Base-by-base conservation (phyloP, 257 asterid genomes). In the Ligustrum vulgare region DNA sequence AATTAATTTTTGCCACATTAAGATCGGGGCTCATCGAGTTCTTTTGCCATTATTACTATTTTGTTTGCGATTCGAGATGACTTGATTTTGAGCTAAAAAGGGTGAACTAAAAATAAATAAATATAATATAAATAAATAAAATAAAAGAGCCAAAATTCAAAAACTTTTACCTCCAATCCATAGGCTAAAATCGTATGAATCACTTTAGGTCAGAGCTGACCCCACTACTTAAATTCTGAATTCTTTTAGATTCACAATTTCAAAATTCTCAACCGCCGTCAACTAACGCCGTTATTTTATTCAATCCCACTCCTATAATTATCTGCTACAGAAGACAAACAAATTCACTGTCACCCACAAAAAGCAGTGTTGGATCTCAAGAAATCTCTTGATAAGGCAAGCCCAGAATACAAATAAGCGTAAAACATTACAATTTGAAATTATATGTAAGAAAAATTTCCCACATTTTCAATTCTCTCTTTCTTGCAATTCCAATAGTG, bases 271-370 rank as follows among this genome's bases (percentile, higher is more conserved):
- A 68, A 69, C 77, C 22, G 77, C 85, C 85, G 87, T 83, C 67
- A 80, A 77, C 75, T 80, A 78, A 83, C 87, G 85, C 77, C 87
- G 87, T 83, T 72, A 75, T 18, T 63, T 28, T 58, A 49, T 25
- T 72, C 69, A 1, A 16, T 33, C 28, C 66, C 8, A 15, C 36
- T 77, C 75, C 72, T 77, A 62, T 78, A 74, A 79, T 81, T 72
- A 70, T 77, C 72, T 77, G 86, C 86, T 79, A 76, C 88, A 82
- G 83, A 79, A 71, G 67, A 65, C 82, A 49, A 15, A 72, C 28
- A 71, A 13, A 66, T 69, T 71, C 83, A 77, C 80, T 67, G 86
- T 77, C 82, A 66, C 80, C 39, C 75, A 63, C 75, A 68, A 67
- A 56, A 34, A 28, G 16, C 72, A 25, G 68, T 23, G 9, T 71